phyloP scores from a whole-genome alignment of 805 yeast species.

The Saccharomycopsis fibuligera region DNA sequence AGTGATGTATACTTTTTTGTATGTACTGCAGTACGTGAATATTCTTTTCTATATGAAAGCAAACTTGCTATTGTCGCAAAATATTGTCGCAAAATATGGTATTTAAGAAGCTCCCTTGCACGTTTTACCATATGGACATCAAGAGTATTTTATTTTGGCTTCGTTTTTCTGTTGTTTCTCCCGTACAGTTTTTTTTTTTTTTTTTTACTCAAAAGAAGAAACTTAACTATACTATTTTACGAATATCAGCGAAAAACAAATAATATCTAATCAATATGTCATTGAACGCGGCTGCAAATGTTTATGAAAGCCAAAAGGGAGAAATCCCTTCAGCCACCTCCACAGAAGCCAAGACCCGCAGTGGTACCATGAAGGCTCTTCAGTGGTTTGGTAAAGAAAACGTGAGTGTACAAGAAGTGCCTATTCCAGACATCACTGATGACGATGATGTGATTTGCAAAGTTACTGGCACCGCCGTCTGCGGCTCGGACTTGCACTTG shows the following conservation, averaged over 20 bases:
- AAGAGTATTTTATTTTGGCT: too few relatives aligned
- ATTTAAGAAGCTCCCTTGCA: neutral
- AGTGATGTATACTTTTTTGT: neutral
- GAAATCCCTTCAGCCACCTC: neutral
- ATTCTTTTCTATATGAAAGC: neutral
- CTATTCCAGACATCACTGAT: neutral
- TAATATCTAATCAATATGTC: too few relatives aligned
- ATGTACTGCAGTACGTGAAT: neutral
- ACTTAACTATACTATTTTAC: too few relatives aligned
- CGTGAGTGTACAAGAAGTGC: slow-evolving; percentile 1
- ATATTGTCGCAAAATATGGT: neutral
- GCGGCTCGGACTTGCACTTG: neutral
- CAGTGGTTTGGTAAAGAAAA: neutral
- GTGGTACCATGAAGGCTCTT: neutral
- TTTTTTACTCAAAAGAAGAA: too few relatives aligned
- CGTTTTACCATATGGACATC: too few relatives aligned
- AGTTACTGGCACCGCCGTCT: neutral
- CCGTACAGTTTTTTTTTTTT: too few relatives aligned
- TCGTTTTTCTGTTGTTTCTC: too few relatives aligned
- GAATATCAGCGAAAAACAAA: too few relatives aligned
- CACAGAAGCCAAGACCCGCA: neutral
- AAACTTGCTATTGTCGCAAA: neutral
- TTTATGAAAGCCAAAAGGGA: neutral
- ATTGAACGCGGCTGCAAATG: neutral
- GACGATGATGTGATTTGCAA: neutral